phyloP scores from a whole-genome alignment of 2,329 filamentous ascomycete species.

The Nemania diffusa region DNA sequence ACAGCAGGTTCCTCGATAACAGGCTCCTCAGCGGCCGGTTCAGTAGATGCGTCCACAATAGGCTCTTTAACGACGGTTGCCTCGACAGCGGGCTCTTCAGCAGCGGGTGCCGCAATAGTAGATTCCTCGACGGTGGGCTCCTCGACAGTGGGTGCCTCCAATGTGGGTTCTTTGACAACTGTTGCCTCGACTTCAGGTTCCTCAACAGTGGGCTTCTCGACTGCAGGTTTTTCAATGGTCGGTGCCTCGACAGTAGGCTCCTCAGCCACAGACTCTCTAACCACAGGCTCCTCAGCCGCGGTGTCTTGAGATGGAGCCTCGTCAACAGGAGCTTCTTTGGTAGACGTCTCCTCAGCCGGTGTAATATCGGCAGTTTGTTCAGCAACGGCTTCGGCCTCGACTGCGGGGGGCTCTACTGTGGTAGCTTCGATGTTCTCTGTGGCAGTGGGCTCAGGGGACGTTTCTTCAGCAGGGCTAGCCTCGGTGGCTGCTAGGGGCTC shows the following conservation, averaged over 20 bases:
- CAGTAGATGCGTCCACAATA: no score
- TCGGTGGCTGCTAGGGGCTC: neutral
- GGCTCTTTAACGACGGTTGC: neutral
- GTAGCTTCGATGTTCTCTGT: neutral
- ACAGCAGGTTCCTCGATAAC: neutral
- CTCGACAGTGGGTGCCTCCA: neutral
- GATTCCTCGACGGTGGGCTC: slow-evolving; percentile 20
- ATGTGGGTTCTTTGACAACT: slow-evolving; percentile 4
- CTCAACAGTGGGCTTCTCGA: neutral
- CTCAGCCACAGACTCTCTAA: no score
- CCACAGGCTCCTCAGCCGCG: neutral
- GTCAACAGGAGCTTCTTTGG: neutral
- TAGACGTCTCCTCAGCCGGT: neutral
- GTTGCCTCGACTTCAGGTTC: slow-evolving; percentile 14
- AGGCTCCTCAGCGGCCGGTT: neutral
- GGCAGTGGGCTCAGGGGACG: neutral
- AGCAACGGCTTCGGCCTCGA: neutral
- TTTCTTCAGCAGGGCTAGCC: neutral
- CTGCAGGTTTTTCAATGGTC: neutral
- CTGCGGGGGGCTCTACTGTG: neutral
- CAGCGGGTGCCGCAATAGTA: neutral
- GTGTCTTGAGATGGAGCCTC: neutral
- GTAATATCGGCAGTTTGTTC: neutral
- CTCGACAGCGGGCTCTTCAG: neutral
- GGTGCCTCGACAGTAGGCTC: slow-evolving; percentile 3